Evolutionary conservation across 2,329 filamentous ascomycete genomes (phyloP).

Genomic region (Bertia moriformis): DNA sequence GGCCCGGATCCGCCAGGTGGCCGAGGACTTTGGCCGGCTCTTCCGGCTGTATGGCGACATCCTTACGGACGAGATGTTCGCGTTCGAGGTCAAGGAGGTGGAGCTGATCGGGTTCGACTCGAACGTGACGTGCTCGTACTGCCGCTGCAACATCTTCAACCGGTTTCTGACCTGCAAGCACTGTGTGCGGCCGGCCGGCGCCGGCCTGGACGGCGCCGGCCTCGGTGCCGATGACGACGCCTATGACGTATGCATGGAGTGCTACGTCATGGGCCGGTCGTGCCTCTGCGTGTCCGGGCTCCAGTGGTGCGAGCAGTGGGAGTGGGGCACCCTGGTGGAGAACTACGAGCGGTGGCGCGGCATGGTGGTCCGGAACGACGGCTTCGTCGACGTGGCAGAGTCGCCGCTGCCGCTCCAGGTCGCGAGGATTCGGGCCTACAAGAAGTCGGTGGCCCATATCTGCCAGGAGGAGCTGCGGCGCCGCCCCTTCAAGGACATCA

Average conservation of each 20-base stretch:
- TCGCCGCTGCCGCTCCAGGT: constrained; percentile 60
- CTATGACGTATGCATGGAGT: constrained; percentile 96
- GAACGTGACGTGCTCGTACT: constrained; percentile 90
- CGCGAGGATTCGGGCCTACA: constrained; percentile 52
- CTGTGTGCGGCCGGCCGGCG: constrained; percentile 54
- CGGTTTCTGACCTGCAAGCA: constrained; percentile 82
- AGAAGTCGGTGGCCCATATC: constrained; percentile 74
- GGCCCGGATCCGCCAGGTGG: constrained; percentile 49
- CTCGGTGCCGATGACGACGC: constrained; percentile 62
- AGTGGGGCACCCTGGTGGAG: constrained; percentile 62
- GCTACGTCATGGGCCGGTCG: constrained; percentile 91
- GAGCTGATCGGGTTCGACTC: constrained; percentile 75
- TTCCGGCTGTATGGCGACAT: constrained; percentile 67
- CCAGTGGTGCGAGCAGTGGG: constrained; percentile 85
- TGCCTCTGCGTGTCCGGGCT: constrained; percentile 77
- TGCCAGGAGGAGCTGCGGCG: constrained; percentile 75
- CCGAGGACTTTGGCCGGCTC: constrained; percentile 67
- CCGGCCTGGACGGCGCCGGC: constrained; percentile 48
- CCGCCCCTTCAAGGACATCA: constrained; percentile 72
- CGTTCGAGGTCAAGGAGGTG: constrained; percentile 52
- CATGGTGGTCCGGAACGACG: constrained; percentile 62
- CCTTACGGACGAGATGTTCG: constrained; percentile 75
- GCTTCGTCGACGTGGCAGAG: constrained; percentile 45
- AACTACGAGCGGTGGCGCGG: constrained; percentile 74
- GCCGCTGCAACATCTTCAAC: constrained; percentile 92